Evolutionary conservation across 2,329 filamentous ascomycete species (phyloP).

Genomic region (Leptographium radiaticola): DNA sequence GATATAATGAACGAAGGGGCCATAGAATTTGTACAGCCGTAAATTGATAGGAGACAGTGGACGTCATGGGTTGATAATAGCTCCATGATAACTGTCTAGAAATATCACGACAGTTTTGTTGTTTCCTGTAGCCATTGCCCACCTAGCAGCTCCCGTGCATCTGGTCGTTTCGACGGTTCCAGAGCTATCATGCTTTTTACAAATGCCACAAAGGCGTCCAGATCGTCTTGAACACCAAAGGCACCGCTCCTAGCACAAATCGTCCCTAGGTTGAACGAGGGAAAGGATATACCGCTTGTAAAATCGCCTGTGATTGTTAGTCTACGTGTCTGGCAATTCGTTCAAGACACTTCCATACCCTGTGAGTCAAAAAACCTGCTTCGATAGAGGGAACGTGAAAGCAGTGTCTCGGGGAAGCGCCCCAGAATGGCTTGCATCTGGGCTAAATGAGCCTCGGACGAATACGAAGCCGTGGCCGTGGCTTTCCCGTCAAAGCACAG

Average conservation of each 20-base stretch:
- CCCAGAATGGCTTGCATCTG: constrained; percentile 2
- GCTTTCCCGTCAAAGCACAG: constrained; percentile 3
- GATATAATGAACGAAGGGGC: background rate
- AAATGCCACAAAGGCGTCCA: constrained; percentile 1
- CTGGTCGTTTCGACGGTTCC: constrained; percentile 1
- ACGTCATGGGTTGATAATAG: too few relatives aligned
- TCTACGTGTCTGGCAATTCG: background rate
- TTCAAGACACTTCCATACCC: background rate
- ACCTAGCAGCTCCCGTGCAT: background rate
- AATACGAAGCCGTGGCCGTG: constrained; percentile 1
- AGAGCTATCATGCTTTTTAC: background rate
- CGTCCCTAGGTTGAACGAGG: background rate
- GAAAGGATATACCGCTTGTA: background rate
- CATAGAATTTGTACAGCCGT: too few relatives aligned
- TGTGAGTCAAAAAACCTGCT: background rate
- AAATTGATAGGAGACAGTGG: too few relatives aligned
- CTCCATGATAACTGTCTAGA: too few relatives aligned
- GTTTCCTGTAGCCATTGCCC: background rate
- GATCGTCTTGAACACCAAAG: background rate
- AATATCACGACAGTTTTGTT: too few relatives aligned
- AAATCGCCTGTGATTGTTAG: background rate
- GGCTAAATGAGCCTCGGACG: background rate
- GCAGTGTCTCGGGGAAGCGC: background rate
- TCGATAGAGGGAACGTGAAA: background rate
- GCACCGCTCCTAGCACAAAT: background rate